Conservation (phyloP, 2,329 filamentous ascomycete species). For the Curvularia sp. region DNA sequence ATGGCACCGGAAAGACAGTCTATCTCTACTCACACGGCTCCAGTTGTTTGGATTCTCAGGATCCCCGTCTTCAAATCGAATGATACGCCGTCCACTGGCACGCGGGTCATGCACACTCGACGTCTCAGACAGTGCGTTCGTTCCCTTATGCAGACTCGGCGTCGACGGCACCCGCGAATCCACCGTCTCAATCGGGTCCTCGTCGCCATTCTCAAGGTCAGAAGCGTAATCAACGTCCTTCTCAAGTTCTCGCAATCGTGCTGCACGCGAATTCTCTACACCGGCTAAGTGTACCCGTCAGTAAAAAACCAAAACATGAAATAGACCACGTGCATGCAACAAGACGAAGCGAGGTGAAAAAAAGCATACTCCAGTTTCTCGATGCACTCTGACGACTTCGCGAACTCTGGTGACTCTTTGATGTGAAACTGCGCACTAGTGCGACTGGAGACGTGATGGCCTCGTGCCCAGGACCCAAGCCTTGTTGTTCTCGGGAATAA, state of each 20-base stretch:
- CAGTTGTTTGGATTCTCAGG: conserved; percentile 55
- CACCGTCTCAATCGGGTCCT: conserved; percentile 37
- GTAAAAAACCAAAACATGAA: neutral
- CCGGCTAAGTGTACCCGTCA: conserved; percentile 21
- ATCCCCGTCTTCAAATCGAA: conserved; percentile 52
- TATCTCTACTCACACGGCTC: conserved; percentile 35
- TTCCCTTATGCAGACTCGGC: conserved; percentile 14
- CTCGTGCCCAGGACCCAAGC: conserved; percentile 34
- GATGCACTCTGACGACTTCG: conserved; percentile 20
- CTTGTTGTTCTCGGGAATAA: conserved; percentile 46
- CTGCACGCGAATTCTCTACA: conserved; percentile 28
- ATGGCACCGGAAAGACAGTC: neutral
- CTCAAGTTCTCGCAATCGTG: conserved; percentile 27
- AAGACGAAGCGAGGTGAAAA: neutral
- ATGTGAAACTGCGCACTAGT: conserved; percentile 39
- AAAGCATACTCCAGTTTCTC: conserved; percentile 25
- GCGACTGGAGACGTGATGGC: conserved; percentile 37
- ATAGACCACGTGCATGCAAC: too few relatives aligned
- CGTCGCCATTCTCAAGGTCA: conserved; percentile 31
- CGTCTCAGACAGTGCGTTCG: conserved; percentile 19
- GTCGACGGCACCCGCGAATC: conserved; percentile 19
- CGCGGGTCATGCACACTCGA: conserved; percentile 10
- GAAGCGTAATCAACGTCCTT: conserved; percentile 34
- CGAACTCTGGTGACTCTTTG: conserved; percentile 28
- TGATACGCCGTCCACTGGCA: conserved; percentile 32